These are phyloP conservation scores for Leishmania arabica DNA, from an alignment of 208 protist genomes.

Conservation along the genomic window DNA sequence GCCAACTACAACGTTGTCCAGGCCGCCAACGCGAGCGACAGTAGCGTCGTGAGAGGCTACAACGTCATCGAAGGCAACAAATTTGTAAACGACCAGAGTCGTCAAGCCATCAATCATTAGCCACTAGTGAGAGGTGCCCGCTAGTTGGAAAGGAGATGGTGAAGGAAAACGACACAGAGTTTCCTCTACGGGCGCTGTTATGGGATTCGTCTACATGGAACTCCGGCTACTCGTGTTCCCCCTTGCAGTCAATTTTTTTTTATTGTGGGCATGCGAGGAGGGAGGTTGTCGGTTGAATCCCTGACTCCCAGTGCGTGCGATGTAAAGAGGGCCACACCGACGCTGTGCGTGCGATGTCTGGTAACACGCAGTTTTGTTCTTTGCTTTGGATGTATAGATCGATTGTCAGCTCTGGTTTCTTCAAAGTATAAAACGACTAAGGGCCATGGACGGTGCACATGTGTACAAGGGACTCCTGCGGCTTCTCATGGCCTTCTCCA, in stretches of 20 bases:
- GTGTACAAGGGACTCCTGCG: neutral
- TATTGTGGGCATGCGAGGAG: neutral
- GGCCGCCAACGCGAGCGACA: conserved; percentile 24
- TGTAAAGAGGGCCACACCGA: neutral
- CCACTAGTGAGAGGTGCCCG: too few species aligned
- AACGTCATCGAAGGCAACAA: conserved; percentile 88
- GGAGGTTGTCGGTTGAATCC: neutral
- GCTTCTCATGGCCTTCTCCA: neutral
- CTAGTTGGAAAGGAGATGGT: neutral
- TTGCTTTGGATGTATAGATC: neutral
- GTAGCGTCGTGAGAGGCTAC: conserved; percentile 21
- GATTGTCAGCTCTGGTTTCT: neutral
- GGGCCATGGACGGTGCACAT: too few species aligned
- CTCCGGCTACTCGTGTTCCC: too few species aligned
- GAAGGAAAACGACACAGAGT: too few species aligned
- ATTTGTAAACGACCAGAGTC: conserved; percentile 62
- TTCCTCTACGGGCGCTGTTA: neutral
- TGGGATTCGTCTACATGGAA: neutral
- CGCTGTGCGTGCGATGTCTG: neutral
- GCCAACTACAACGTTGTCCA: conserved; percentile 72
- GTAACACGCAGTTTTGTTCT: neutral
- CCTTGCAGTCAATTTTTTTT: neutral
- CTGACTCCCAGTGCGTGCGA: neutral
- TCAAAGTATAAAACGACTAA: neutral
- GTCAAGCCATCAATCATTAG: conserved; percentile 49